A percentile compares a stretch with the other conserved stretches of the same genome.
phyloP scores from a whole-genome alignment of 1,284 basidiomycete genomes.

The Trametes sp. region DNA sequence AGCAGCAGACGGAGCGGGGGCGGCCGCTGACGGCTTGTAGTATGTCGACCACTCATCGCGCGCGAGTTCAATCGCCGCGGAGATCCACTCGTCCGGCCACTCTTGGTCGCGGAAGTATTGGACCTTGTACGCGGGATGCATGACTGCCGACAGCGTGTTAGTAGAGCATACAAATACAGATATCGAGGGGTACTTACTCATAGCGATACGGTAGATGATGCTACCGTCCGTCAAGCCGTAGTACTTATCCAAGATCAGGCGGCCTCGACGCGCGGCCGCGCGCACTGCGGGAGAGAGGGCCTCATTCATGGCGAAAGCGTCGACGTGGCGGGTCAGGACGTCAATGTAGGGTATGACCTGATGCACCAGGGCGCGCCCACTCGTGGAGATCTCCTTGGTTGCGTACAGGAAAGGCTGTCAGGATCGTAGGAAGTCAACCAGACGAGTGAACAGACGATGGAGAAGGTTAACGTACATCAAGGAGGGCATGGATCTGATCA shows the following conservation, averaged over 20 bases:
- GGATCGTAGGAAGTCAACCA: too few relatives aligned
- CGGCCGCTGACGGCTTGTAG: not conserved
- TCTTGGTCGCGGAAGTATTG: not conserved
- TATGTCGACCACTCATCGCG: not conserved
- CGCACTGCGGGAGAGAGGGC: not conserved
- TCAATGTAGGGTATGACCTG: not conserved
- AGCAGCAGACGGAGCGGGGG: too few relatives aligned
- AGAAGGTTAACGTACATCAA: too few relatives aligned
- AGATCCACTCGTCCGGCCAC: not conserved
- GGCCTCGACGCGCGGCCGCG: not conserved
- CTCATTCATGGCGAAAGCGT: not conserved
- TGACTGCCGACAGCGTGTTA: not conserved
- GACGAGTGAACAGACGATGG: too few relatives aligned
- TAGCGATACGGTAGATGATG: not conserved
- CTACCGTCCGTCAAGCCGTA: not conserved
- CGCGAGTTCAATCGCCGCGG: not conserved
- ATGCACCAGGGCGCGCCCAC: not conserved
- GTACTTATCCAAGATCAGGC: not conserved
- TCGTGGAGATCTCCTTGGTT: not conserved
- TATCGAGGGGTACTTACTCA: not conserved
- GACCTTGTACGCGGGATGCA: not conserved
- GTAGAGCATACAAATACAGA: too few relatives aligned
- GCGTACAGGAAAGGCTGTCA: not conserved
- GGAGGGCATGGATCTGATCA: too few relatives aligned
- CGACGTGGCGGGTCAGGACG: not conserved